Base-by-base conservation (phyloP, 2,329 filamentous ascomycete genomes). In the Cercospora sp. region DNA sequence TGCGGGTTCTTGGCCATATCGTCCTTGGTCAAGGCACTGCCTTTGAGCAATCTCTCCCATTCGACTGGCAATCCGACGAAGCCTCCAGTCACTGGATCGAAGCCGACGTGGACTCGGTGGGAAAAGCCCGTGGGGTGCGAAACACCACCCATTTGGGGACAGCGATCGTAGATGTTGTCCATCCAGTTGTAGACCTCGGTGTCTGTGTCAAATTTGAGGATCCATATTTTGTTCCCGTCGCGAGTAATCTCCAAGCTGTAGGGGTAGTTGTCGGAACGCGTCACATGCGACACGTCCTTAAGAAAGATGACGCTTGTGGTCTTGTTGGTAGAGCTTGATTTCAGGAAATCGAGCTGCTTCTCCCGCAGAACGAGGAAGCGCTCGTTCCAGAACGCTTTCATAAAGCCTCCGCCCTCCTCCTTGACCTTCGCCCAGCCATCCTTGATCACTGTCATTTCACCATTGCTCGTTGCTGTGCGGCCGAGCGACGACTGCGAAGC, bases 171-270 rank as follows among this genome's bases (percentile, higher is more conserved):
- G 73, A 99, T 96, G 79, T 94, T 92, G 80, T 99, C 95, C 76
- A 98, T 97, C 95, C 95, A 99, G 76, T 96, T 93, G 80, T 99
- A 99, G 64, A 99, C 89, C 74, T 99, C 95, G 77, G 97, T 94
- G 76, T 99, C 95, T 66, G 90, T 91, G 81, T 97, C 96, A 75
- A 98, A 93, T 78, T 91, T 93, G 79, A 97, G 95, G 71, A 95
- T 93, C 63, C 97, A 87, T 3, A 92, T 91, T 79, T 91, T 93
- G 67, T 90, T 91, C 36, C 92, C 89, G 72, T 97, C 94, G 64
- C 94, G 88, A 76, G 93, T 94, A 79, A 99, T 92, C 81, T 99
- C 95, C 77, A 99, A 95, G 57, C 96, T 94, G 79, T 93, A 94
- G 20, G 93, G 92, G 61, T 93, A 92, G 67, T 92, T 90, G 80